Base-by-base conservation (phyloP, 2,329 filamentous ascomycete species). In the Clarireedia paspali region DNA sequence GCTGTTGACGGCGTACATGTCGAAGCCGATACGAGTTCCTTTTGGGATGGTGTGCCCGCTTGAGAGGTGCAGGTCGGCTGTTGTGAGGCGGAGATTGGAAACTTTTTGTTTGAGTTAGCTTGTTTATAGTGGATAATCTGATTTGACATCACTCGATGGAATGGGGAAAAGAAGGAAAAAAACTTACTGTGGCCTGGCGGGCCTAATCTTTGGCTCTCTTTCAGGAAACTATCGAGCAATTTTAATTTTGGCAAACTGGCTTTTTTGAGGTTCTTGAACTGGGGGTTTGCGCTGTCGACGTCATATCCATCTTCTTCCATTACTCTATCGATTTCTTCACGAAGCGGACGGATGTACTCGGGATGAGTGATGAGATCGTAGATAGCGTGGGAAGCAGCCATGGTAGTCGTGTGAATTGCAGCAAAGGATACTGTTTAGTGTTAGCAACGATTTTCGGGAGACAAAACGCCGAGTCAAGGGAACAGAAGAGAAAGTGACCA, bases 301-400 rank as follows among this genome's bases (percentile, higher is more conserved):
- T 81, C 75, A 1, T 83, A 66, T 10, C 75, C 72, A 5, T 54
- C 45, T 48, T 39, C 24, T 77, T 47, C 45, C 10, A 65, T 55
- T 67, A 60, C 61, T 15, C 62, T 39, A 6, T 65, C 26, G 5
- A 68, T 63, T 46, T 67, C 65, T 7, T 67, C 57, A 2, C 61
- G 59, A 1, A 68, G 55, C 17, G 58, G 59, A 36, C 59, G 47
- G 7, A 64, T 57, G 20, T 78, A 72, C 30, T 82, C 75, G 0
- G 78, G 79, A 9, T 70, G 61, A 3, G 75, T 71, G 0, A 74
- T 75, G 3, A 85, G 65, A 55, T 79, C 76, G 62, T 78, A 81
- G 48, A 84, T 72, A 61, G 75, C 57, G 71, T 81, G 68, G 1
- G 75, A 77, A 0, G 72, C 60, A 0, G 74, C 70, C 47, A 75